Evolutionary conservation across 148 eudicot genomes (phyloP).

Genomic region (Chenopodium quinoa): DNA sequence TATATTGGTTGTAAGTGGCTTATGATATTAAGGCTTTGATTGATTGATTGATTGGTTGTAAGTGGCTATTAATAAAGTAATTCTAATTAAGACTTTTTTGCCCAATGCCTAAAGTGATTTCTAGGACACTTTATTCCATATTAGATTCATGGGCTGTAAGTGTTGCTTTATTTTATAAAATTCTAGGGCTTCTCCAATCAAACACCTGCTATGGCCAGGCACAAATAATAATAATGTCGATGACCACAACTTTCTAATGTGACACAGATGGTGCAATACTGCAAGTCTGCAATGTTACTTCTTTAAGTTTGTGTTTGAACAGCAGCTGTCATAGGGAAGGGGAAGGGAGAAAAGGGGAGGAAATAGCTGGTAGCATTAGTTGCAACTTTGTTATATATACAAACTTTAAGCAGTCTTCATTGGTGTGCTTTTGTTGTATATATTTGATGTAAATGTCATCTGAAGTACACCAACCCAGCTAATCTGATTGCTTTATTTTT

Average conservation of each 20-base stretch:
- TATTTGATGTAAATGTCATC: background rate
- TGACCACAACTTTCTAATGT: background rate
- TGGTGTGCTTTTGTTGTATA: background rate
- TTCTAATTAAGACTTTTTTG: background rate
- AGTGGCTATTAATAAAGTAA: background rate
- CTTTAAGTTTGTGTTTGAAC: background rate
- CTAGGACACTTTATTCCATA: background rate
- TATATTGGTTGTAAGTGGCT: background rate
- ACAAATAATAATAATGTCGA: background rate
- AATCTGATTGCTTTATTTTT: background rate
- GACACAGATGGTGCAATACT: background rate
- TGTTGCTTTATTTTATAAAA: background rate
- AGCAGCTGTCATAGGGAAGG: background rate
- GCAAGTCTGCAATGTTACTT: background rate
- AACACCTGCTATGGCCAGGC: background rate
- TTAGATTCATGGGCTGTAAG: background rate
- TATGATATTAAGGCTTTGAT: no score
- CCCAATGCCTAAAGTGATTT: background rate
- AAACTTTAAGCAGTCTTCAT: background rate
- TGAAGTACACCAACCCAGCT: background rate
- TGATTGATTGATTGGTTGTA: background rate
- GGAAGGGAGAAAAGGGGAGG: background rate
- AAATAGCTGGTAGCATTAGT: background rate
- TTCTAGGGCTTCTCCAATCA: background rate
- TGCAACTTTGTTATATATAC: background rate